Percentiles rank a stretch among this genome's conserved stretches.
Evolutionary conservation across 2,329 filamentous ascomycete species (phyloP).

Genomic region (Polytolypa hystricis): DNA sequence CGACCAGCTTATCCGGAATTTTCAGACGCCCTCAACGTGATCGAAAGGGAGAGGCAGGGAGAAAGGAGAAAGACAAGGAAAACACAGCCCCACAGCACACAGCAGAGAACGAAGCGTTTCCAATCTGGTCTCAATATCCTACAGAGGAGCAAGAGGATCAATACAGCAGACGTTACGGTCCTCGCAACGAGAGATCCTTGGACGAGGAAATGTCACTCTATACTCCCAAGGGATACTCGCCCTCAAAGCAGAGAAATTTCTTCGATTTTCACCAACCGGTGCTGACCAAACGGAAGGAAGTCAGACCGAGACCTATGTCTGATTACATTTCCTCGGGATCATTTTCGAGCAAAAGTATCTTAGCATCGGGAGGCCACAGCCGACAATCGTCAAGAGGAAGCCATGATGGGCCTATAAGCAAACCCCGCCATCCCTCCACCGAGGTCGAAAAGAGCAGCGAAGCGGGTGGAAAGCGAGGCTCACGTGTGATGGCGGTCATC

Average conservation of each 20-base stretch:
- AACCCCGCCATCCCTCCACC: too few relatives aligned
- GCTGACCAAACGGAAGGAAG: conserved; percentile 27
- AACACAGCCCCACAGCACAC: conserved; percentile 55
- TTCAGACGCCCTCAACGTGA: conserved; percentile 64
- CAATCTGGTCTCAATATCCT: conserved; percentile 71
- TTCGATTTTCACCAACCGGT: conserved; percentile 40
- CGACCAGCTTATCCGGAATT: conserved; percentile 67
- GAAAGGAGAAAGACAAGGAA: conserved; percentile 61
- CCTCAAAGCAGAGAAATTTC: conserved; percentile 52
- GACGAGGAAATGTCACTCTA: conserved; percentile 48
- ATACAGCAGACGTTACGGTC: conserved; percentile 30
- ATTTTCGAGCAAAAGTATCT: conserved; percentile 28
- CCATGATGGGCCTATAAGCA: neutral
- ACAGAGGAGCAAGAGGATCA: conserved; percentile 26
- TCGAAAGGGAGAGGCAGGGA: conserved; percentile 44
- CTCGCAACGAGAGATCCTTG: conserved; percentile 34
- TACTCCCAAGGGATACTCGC: conserved; percentile 49
- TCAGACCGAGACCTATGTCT: conserved; percentile 42
- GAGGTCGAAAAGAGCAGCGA: conserved; percentile 12
- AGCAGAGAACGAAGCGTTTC: conserved; percentile 43
- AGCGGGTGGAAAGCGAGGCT: conserved; percentile 36
- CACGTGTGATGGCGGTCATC: conserved; percentile 54
- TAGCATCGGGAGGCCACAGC: conserved; percentile 12
- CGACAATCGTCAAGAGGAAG: neutral
- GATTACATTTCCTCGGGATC: conserved; percentile 34